Evolutionary conservation across 352 stramenopile species (phyloP).

Genomic region (Phytopythium helicoides): DNA sequence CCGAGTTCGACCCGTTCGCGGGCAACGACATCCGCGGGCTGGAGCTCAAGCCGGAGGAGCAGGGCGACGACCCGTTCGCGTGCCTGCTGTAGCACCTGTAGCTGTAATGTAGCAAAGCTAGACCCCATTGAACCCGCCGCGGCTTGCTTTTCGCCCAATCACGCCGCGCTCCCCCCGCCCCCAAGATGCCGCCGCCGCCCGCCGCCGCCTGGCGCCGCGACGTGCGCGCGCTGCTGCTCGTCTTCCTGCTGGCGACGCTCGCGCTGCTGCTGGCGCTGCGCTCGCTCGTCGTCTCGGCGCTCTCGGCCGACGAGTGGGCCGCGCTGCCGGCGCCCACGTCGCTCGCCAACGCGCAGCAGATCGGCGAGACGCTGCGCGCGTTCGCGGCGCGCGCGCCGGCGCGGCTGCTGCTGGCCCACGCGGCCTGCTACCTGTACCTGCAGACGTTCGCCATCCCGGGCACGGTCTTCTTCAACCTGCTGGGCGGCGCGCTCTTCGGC

Average conservation of each 20-base stretch:
- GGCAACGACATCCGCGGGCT: constrained; percentile 62
- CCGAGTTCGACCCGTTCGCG: constrained; percentile 52
- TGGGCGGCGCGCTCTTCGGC: constrained; percentile 72
- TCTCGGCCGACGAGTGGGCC: constrained; percentile 53
- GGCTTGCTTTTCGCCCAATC: neutral
- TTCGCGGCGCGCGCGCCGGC: constrained; percentile 37
- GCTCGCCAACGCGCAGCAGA: constrained; percentile 52
- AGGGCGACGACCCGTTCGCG: constrained; percentile 63
- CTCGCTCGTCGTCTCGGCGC: constrained; percentile 47
- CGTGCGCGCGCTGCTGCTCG: constrained; percentile 39
- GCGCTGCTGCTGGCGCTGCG: constrained; percentile 42
- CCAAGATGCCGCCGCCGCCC: neutral
- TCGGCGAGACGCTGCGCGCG: constrained; percentile 59
- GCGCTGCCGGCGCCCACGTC: constrained; percentile 58
- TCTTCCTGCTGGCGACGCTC: constrained; percentile 36
- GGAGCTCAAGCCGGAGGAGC: constrained; percentile 37
- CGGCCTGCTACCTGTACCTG: constrained; percentile 71
- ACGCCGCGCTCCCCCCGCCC: too few species aligned
- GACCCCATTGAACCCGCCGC: constrained; percentile 8
- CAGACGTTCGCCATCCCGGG: constrained; percentile 81
- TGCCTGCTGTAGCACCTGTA: constrained; percentile 38
- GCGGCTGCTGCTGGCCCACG: constrained; percentile 62
- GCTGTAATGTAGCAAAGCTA: constrained; percentile 7
- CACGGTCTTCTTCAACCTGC: constrained; percentile 79
- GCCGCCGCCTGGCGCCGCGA: constrained; percentile 39